Evolutionary conservation across 2,329 filamentous ascomycete species (phyloP).

Genomic region (Neocucurbitaria cava): DNA sequence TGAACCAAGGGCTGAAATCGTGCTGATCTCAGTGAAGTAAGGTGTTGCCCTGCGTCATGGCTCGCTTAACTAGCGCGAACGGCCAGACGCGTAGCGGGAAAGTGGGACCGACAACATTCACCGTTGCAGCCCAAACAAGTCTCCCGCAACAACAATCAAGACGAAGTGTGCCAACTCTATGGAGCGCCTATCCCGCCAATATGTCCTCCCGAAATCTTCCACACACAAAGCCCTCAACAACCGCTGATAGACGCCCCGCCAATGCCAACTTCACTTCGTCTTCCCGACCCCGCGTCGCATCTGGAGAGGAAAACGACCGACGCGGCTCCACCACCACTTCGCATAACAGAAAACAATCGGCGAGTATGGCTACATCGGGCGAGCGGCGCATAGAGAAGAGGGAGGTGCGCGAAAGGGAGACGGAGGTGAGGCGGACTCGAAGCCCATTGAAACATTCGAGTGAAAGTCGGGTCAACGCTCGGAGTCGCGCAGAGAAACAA

Average conservation of each 20-base stretch:
- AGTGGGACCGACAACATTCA: conserved; percentile 24
- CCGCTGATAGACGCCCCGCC: conserved; percentile 41
- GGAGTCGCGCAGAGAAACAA: conserved; percentile 42
- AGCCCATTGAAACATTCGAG: conserved; percentile 47
- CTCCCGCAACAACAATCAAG: conserved; percentile 17
- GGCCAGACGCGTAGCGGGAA: conserved; percentile 11
- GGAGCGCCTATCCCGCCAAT: conserved; percentile 28
- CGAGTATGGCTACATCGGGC: conserved; percentile 22
- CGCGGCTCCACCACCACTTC: conserved; percentile 31
- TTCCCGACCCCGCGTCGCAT: conserved; percentile 47
- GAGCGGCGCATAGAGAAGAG: conserved; percentile 46
- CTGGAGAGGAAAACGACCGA: conserved; percentile 41
- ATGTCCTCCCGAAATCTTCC: conserved; percentile 46
- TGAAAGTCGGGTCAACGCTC: conserved; percentile 42
- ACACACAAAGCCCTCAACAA: conserved; percentile 36
- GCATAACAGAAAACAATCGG: conserved; percentile 39
- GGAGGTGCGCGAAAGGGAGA: conserved; percentile 46
- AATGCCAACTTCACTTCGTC: conserved; percentile 41
- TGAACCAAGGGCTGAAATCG: background rate
- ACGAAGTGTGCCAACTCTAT: conserved; percentile 31
- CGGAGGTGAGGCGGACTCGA: conserved; percentile 42
- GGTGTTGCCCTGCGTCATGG: conserved; percentile 27
- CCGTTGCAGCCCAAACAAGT: conserved; percentile 29
- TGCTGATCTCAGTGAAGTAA: too few species aligned
- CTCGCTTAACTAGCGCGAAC: conserved; percentile 26